Conservation (phyloP, 345 rosid genomes). For the Salix udensis region DNA sequence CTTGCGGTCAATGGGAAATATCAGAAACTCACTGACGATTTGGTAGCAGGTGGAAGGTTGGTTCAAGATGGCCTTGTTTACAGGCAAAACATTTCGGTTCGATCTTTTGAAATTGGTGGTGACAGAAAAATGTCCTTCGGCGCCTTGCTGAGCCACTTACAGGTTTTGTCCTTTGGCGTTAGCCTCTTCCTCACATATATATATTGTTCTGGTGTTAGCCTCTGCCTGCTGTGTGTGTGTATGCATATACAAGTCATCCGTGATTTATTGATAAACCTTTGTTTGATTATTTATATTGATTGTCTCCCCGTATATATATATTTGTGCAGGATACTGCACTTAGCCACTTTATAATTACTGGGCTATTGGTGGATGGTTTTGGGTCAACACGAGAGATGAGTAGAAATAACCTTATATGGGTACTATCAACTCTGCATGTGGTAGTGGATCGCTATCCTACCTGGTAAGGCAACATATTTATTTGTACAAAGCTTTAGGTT, state of each 20-base stretch:
- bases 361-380: constrained; percentile 21
- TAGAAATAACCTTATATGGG: constrained; percentile 23
- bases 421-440: constrained; percentile 4
- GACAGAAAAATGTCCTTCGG: constrained; percentile 6
- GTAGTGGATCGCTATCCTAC: constrained; percentile 23
- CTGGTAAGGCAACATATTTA: constrained; percentile 14
- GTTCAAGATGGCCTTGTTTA: constrained; percentile 16
- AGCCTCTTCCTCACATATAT: too few species aligned
- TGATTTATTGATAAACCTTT: too few species aligned
- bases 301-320: too few species aligned
- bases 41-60: constrained; percentile 15
- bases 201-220: too few species aligned
- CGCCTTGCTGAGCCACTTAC: constrained; percentile 22
- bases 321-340: constrained; percentile 26
- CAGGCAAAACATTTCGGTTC: constrained; percentile 17
- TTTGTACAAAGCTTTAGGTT: too few species aligned
- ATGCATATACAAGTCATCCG: too few species aligned
- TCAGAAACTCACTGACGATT: neutral
- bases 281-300: too few species aligned
- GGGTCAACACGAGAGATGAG: constrained; percentile 28
- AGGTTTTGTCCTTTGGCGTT: neutral
- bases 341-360: constrained; percentile 11
- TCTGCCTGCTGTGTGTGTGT: too few species aligned
- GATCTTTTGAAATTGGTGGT: constrained; percentile 26
- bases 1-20: too few species aligned